phyloP scores from a whole-genome alignment of 345 rosid genomes.

The Xanthoceras sorbifolium region DNA sequence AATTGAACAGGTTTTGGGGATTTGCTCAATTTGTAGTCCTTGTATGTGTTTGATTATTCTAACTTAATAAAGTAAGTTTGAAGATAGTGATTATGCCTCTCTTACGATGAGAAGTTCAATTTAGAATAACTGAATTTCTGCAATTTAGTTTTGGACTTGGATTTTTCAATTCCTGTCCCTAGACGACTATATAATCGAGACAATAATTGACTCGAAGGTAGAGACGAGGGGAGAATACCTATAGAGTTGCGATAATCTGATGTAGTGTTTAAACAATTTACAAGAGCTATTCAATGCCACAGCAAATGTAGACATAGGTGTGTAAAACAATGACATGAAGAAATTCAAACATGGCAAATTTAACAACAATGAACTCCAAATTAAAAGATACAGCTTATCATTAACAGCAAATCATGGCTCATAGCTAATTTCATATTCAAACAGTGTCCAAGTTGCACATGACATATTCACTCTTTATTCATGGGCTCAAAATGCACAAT shows the following conservation, averaged over 20 bases:
- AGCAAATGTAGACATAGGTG: too few species aligned
- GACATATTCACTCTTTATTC: constrained; percentile 14
- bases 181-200: too few species aligned
- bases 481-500: constrained; percentile 11
- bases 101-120: background rate
- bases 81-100: background rate
- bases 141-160: background rate
- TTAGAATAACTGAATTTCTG: background rate
- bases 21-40: background rate
- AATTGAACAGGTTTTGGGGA: constrained; percentile 6
- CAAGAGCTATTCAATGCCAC: too few species aligned
- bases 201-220: too few species aligned
- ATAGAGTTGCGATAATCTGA: too few species aligned
- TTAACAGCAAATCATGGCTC: background rate
- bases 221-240: too few species aligned
- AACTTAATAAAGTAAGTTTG: background rate
- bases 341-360: too few species aligned
- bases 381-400: background rate
- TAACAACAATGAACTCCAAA: background rate
- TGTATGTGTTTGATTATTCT: background rate
- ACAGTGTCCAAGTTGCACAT: background rate
- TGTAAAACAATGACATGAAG: too few species aligned
- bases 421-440: background rate
- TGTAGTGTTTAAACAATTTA: too few species aligned
- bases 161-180: too few species aligned